These are phyloP conservation scores for Alternaria arborescens DNA, from an alignment of 2,329 filamentous ascomycete species.

Conservation along the genomic window DNA sequence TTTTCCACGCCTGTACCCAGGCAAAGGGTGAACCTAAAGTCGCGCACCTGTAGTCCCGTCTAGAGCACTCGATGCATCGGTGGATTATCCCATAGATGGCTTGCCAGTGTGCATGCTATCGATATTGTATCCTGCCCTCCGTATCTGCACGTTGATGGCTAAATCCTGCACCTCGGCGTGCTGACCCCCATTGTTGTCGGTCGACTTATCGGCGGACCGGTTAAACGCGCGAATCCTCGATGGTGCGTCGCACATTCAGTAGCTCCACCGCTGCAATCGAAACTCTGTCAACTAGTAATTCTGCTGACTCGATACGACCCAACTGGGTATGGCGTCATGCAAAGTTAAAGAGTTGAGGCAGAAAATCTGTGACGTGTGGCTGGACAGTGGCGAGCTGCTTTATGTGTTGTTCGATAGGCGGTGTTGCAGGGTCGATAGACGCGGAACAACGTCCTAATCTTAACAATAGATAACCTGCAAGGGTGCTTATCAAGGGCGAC, in stretches of 20 bases:
- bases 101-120: constrained; percentile 7
- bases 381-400: constrained; percentile 16
- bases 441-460: constrained; percentile 10
- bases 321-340: constrained; percentile 10
- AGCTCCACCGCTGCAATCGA: constrained; percentile 4
- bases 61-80: constrained; percentile 3
- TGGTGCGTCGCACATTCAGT: constrained; percentile 9
- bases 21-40: not conserved
- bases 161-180: constrained; percentile 11
- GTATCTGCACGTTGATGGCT: constrained; percentile 16
- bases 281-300: constrained; percentile 13
- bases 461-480: constrained; percentile 10
- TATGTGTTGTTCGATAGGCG: constrained; percentile 11
- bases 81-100: not conserved
- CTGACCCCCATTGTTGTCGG: constrained; percentile 10
- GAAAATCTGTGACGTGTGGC: constrained; percentile 17
- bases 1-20: constrained; percentile 2
- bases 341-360: constrained; percentile 8
- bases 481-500: constrained; percentile 11
- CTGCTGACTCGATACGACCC: constrained; percentile 6
- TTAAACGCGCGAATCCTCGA: constrained; percentile 13
- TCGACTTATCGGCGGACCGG: constrained; percentile 13
- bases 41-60: not conserved
- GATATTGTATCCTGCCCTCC: constrained; percentile 12
- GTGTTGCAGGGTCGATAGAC: constrained; percentile 5